Base-by-base conservation (phyloP, 495 filamentous ascomycete genomes). In the Aspergillus taichungensis region DNA sequence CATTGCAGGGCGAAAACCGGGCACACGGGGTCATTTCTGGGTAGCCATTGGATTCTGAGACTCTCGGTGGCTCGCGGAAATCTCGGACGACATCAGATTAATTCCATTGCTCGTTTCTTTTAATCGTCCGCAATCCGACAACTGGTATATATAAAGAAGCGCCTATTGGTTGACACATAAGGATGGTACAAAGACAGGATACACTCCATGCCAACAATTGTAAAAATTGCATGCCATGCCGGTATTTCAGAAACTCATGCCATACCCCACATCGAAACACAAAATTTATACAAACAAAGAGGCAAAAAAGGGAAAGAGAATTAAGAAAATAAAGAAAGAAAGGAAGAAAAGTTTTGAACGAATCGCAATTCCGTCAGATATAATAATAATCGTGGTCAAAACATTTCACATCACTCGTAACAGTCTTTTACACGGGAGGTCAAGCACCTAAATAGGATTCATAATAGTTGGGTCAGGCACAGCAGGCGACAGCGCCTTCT, bases 381-480 rank as follows among this genome's bases (percentile, higher is more conserved):
- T 34, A 38, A 42, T 40, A 24, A 37, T 28, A 49, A 34, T 40
- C 8, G 11, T 42, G 39, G 28, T 34, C 34, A 37, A 46, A 35
- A 34, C 37, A 7, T n/a, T 43, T 13, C 38, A 41, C 45, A 49
- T 36, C 11, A 46, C 10, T 9, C 30, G 34, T 10, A 30, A 32
- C 31, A 34, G 13, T 10, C 12, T 36, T 30, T 8, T 30, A 8
- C 8, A 40, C 14, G 2, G 30, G 46, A 35, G 46, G 59, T 67
- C 43, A 69, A 45, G 18, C 18, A 24, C 18, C 18, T 24, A 24
- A 4, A 69, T 67, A 43, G 66, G 66, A 57, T 69, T 69, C 55
- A 67, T 51, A 60, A 69, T 69, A 14, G 56, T 61, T 24, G 60
- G 62, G 44, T 62, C 49, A 13, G 66, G 64, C 5, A 66, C 55